Evolutionary conservation across 2,329 filamentous ascomycete genomes (phyloP).

Genomic region (Penicillium sp.): DNA sequence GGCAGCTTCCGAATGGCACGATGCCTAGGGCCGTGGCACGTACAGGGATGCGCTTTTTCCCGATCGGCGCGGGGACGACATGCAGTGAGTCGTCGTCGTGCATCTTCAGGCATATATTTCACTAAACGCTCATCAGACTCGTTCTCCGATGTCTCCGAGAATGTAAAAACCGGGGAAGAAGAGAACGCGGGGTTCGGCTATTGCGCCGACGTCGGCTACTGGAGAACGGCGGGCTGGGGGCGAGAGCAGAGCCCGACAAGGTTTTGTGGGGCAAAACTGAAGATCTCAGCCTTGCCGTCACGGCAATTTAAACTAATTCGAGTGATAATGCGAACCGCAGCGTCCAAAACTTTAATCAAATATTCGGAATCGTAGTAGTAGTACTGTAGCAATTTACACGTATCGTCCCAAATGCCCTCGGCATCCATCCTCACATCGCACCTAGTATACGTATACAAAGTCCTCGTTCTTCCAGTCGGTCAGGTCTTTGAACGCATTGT

Average conservation of each 20-base stretch:
- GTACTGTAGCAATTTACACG: neutral
- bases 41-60: slow-evolving; percentile 43
- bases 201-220: slow-evolving; percentile 16
- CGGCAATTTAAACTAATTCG: neutral
- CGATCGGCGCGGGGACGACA: slow-evolving; percentile 24
- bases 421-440: neutral
- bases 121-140: neutral
- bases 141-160: neutral
- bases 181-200: slow-evolving; percentile 26
- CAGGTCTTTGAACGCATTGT: slow-evolving; percentile 59
- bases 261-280: neutral
- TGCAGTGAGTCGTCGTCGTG: slow-evolving; percentile 25
- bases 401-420: neutral
- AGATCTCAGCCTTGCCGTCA: neutral
- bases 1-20: neutral
- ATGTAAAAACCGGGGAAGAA: slow-evolving; percentile 2
- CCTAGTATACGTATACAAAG: slow-evolving; percentile 61
- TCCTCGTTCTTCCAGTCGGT: slow-evolving; percentile 66
- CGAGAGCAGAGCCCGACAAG: neutral
- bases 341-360: neutral
- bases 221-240: neutral
- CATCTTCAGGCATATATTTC: slow-evolving; percentile 13
- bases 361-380: neutral
- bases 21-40: slow-evolving; percentile 4
- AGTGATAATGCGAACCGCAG: neutral